phyloP scores from a whole-genome alignment of 2,329 filamentous ascomycete genomes.

The Trichoderma cornu-damae region DNA sequence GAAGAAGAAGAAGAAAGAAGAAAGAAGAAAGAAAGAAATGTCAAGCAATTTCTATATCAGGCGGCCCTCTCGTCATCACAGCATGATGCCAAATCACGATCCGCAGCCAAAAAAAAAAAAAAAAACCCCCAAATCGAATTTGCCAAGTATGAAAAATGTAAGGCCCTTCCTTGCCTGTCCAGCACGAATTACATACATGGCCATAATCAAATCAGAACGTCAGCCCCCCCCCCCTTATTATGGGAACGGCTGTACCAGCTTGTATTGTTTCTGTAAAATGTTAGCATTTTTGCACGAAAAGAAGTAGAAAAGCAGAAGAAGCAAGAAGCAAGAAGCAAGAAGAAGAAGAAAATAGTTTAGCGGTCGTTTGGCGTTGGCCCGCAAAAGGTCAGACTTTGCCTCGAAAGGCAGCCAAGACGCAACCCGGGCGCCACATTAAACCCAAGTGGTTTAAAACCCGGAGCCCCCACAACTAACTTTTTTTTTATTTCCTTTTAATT shows the following conservation, averaged over 20 bases:
- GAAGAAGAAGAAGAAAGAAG: neutral
- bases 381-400: constrained; percentile 18
- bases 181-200: too few species aligned
- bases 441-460: neutral
- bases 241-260: too few species aligned
- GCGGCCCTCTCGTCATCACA: neutral
- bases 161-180: too few species aligned
- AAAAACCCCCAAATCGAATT: neutral
- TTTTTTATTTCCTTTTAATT: neutral
- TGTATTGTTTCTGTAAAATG: too few species aligned
- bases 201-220: too few species aligned
- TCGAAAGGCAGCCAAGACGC: constrained; percentile 22
- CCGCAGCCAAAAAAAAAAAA: too few species aligned
- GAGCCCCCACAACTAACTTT: neutral
- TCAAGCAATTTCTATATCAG: constrained; percentile 5
- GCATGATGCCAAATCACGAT: neutral
- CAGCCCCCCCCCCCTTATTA: too few species aligned
- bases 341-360: too few species aligned
- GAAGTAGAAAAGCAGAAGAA: too few species aligned
- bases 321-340: too few species aligned
- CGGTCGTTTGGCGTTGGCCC: neutral
- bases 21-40: neutral
- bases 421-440: constrained; percentile 7
- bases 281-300: too few species aligned
- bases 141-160: too few species aligned